Conservation (phyloP, 148 eudicot species). For the Gaultheria prostrata region DNA sequence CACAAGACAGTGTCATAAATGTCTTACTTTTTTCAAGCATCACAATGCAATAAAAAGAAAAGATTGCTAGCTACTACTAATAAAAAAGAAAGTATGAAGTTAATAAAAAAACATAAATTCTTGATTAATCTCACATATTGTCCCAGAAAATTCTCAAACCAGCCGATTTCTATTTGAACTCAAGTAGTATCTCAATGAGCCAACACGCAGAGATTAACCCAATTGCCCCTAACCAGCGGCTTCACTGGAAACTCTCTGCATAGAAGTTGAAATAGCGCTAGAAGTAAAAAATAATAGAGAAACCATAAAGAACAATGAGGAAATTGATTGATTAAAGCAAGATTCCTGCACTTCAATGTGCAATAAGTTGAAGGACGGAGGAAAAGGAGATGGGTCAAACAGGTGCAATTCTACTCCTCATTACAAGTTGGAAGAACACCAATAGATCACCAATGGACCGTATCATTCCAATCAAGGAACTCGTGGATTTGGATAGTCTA, state of each 20-base stretch:
- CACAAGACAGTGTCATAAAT: background rate
- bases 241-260: background rate
- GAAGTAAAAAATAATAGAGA: no score
- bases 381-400: no score
- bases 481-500: no score
- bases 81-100: no score
- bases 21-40: background rate
- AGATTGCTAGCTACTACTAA: background rate
- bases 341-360: constrained; percentile 6
- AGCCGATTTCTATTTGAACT: background rate
- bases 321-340: background rate
- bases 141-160: no score
- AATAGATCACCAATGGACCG: no score
- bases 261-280: background rate
- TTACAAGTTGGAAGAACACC: no score
- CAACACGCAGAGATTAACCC: background rate
- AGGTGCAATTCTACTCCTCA: no score
- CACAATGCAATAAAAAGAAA: background rate
- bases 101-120: background rate
- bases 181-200: background rate
- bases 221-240: background rate
- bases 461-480: no score
- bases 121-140: background rate
- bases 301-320: background rate
- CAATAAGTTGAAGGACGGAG: background rate